Base-by-base conservation (phyloP, 345 rosid genomes). In the Anastatica hierochuntica region DNA sequence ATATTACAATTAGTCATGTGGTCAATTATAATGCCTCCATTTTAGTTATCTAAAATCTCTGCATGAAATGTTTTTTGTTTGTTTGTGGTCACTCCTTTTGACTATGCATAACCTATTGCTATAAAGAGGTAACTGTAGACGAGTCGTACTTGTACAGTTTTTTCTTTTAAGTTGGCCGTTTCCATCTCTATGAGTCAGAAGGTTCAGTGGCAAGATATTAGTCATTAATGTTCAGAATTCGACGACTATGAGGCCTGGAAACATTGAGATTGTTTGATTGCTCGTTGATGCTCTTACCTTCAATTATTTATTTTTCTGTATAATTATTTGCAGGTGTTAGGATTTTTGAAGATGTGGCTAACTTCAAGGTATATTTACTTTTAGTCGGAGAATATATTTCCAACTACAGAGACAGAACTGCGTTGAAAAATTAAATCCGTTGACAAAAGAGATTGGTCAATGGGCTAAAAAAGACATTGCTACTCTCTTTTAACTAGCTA, bases 331-430 rank as follows among this genome's bases (percentile, higher is more conserved):
- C 82, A 90, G 96, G 98, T 69, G 78, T 84, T 62, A 78, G 98
- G 78, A 84, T 90, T 70, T 81, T 90, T 71, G 96, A 90, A 76
- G 95, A 90, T 62, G 77, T 82, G 40, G 75, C 88, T 52, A 72
- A 81, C 66, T 47, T 72, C 53, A 90, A 90, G 98, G 98, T 90
- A 82, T 63, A 40, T 33, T 12, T 37, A 51, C 29, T 14, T 50
- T 36, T 27, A 49, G 9, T 56, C 33, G 26, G 46, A 33, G 18
- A 48, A 34, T 13, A 33, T 31, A 3, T 40, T 26, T 48, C 13
- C 45, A 53, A 44, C 47, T 44, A 18, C 41, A 19, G 23, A 44
- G 53, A 27, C 16, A 45, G 33, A 53, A 14, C 38, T n/a, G n/a
- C n/a, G n/a, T n/a, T n/a, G n/a, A n/a, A n/a, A n/a, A n/a, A n/a